Percentiles rank a stretch among this genome's conserved stretches.
Conservation (phyloP, 257 asterid genomes). For the Scutellaria minor region DNA sequence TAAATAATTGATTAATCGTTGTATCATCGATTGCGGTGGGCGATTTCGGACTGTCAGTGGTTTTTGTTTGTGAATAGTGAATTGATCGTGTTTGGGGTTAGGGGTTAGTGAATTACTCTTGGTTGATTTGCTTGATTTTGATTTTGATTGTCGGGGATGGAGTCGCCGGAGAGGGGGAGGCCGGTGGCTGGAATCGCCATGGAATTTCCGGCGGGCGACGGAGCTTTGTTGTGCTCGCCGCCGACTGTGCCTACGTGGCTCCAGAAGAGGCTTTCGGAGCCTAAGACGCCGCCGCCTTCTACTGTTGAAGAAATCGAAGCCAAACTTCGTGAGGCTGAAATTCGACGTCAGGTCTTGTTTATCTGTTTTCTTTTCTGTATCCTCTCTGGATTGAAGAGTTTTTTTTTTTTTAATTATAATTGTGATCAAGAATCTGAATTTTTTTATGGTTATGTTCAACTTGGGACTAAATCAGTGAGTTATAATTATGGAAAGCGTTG, state of each 20-base stretch:
- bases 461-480: not conserved
- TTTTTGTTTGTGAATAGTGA: constrained; percentile 36
- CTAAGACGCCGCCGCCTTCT: constrained; percentile 64
- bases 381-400: not conserved
- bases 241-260: constrained; percentile 84
- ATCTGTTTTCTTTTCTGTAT: not conserved
- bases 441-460: not conserved
- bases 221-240: constrained; percentile 71
- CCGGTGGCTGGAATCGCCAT: constrained; percentile 62
- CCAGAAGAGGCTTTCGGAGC: constrained; percentile 74
- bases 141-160: constrained; percentile 48
- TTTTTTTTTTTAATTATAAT: not conserved
- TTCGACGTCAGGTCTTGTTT: constrained; percentile 79
- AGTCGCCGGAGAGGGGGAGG: constrained; percentile 71
- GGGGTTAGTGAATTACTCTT: constrained; percentile 28
- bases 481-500: constrained; percentile 15
- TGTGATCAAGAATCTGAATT: not conserved
- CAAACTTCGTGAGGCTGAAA: constrained; percentile 85
- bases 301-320: constrained; percentile 85
- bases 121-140: constrained; percentile 15
- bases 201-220: constrained; percentile 84
- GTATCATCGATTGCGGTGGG: constrained; percentile 27
- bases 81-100: constrained; percentile 27
- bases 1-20: constrained; percentile 28
- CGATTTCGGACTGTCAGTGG: constrained; percentile 45